Evolutionary conservation across 768 basidiomycete species (phyloP).

Genomic region (Gloeostereum incarnatum): DNA sequence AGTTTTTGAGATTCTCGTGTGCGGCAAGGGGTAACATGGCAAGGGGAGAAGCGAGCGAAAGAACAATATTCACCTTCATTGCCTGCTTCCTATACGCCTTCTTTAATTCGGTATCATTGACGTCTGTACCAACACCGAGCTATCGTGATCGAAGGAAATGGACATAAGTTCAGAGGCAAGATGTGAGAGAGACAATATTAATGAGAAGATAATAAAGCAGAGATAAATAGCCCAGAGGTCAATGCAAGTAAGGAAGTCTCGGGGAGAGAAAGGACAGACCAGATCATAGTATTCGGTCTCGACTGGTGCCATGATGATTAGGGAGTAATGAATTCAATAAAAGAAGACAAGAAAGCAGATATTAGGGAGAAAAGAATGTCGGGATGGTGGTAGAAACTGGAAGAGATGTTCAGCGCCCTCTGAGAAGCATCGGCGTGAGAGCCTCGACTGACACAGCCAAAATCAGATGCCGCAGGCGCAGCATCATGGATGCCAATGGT

Average conservation of each 20-base stretch:
- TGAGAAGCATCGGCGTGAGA: too few species aligned
- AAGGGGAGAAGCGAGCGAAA: conserved; percentile 1
- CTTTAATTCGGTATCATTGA: conserved; percentile 75
- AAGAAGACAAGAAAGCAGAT: conserved; percentile 2
- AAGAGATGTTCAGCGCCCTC: too few species aligned
- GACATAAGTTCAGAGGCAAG: too few species aligned
- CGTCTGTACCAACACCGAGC: conserved; percentile 68
- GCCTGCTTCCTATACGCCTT: conserved; percentile 94
- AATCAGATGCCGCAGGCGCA: too few species aligned
- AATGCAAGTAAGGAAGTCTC: not conserved
- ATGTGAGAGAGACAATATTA: too few species aligned
- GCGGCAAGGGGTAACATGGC: conserved; percentile 1
- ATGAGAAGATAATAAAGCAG: too few species aligned
- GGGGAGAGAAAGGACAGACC: conserved; percentile 30
- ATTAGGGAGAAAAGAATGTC: not conserved
- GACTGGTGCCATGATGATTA: conserved; percentile 62
- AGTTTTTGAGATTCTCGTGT: too few species aligned
- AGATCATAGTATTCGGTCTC: conserved; percentile 88
- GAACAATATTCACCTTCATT: conserved; percentile 59
- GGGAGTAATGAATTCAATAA: conserved; percentile 6
- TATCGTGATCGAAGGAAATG: too few species aligned
- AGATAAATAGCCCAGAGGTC: too few species aligned
- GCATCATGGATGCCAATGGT: too few species aligned
- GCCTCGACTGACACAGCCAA: too few species aligned
- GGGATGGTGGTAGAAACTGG: not conserved